A percentile compares a stretch with the other conserved stretches of the same genome.
These are phyloP conservation scores for Leccinum barrowsii DNA, from an alignment of 768 basidiomycete genomes.

Conservation along the genomic window DNA sequence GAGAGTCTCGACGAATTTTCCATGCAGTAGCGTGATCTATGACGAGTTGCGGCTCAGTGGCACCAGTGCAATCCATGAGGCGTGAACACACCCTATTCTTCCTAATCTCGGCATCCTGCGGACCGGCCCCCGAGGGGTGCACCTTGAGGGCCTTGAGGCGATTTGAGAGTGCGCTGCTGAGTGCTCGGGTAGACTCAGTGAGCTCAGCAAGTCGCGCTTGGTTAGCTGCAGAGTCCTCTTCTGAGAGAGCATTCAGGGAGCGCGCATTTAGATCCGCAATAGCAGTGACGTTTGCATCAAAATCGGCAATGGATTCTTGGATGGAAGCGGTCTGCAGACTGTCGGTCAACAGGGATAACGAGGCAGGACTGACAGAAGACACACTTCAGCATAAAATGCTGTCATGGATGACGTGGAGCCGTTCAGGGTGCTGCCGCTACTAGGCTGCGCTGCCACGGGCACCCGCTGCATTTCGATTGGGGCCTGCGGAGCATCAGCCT, in stretches of 20 bases:
- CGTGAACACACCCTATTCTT: slow-evolving; percentile 30
- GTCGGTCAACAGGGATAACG: not conserved
- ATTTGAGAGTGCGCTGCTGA: slow-evolving; percentile 54
- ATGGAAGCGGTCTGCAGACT: slow-evolving; percentile 43
- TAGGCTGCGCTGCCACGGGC: not conserved
- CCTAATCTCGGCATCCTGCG: slow-evolving; percentile 45
- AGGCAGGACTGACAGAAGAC: not conserved
- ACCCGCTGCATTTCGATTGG: slow-evolving; percentile 28
- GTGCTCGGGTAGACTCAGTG: slow-evolving; percentile 53
- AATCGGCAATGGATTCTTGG: slow-evolving; percentile 42
- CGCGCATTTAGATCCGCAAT: slow-evolving; percentile 50
- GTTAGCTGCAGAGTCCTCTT: slow-evolving; percentile 39
- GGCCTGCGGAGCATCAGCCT: slow-evolving; percentile 29
- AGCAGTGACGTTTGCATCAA: slow-evolving; percentile 43
- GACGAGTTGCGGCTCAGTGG: not conserved
- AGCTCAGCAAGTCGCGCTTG: slow-evolving; percentile 53
- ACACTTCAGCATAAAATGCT: slow-evolving; percentile 33
- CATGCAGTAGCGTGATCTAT: slow-evolving; percentile 58
- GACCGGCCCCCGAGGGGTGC: slow-evolving; percentile 30
- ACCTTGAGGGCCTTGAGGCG: slow-evolving; percentile 56
- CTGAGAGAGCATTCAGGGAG: slow-evolving; percentile 48
- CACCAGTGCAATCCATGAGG: not conserved
- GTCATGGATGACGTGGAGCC: slow-evolving; percentile 26
- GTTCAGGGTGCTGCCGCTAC: not conserved
- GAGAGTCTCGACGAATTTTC: slow-evolving; percentile 71